Conservation (phyloP, 345 rosid species). For the Dipteronia sinensis region DNA sequence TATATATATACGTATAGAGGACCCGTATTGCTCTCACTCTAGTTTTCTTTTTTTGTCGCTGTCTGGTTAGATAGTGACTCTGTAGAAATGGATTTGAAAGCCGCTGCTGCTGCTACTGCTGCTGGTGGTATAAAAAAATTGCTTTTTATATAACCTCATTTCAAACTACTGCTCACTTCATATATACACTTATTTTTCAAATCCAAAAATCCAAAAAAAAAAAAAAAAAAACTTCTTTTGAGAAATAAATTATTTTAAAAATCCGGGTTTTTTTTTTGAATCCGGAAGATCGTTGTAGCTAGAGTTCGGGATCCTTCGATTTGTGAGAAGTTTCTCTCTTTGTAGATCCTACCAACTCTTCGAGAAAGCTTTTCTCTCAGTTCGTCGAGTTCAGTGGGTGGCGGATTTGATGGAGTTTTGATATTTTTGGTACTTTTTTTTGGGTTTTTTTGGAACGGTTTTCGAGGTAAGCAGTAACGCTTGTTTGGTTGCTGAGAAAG, state of each 20-base stretch:
- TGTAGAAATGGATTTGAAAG: constrained; percentile 39
- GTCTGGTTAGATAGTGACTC: constrained; percentile 17
- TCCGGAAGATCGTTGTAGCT: constrained; percentile 25
- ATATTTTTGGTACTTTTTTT: constrained; percentile 13
- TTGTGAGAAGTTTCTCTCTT: constrained; percentile 10
- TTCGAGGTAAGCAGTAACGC: constrained; percentile 32
- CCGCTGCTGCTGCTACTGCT: constrained; percentile 11
- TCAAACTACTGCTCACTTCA: constrained; percentile 15
- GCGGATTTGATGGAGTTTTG: constrained; percentile 40
- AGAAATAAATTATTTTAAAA: not conserved
- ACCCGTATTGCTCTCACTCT: constrained; percentile 15
- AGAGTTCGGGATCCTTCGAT: constrained; percentile 41
- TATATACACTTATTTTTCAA: not conserved
- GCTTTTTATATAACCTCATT: constrained; percentile 13
- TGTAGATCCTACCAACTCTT: constrained; percentile 32
- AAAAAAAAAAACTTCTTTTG: not conserved
- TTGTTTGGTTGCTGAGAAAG: constrained; percentile 40
- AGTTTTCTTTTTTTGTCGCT: not conserved
- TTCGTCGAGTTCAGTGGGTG: not conserved
- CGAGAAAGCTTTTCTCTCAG: constrained; percentile 5
- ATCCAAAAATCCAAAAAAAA: too few species aligned
- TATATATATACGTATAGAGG: constrained; percentile 13
- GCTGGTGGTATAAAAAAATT: not conserved
- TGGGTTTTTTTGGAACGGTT: constrained; percentile 15
- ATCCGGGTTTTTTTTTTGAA: constrained; percentile 4